These are phyloP conservation scores for Polyplosphaeria fusca DNA, from an alignment of 495 filamentous ascomycete species.

Conservation along the genomic window DNA sequence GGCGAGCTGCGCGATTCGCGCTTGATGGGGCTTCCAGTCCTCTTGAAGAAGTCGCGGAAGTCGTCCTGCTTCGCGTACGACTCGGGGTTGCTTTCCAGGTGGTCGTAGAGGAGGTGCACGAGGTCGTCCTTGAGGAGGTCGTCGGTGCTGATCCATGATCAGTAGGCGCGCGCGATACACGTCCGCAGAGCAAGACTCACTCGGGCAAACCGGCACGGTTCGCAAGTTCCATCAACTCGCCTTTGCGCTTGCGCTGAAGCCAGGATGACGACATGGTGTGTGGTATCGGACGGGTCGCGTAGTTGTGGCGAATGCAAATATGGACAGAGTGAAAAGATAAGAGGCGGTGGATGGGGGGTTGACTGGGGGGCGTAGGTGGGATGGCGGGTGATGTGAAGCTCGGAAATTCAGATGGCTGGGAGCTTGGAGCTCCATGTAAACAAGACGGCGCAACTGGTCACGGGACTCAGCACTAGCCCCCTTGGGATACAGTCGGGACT, in stretches of 20 bases:
- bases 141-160: conserved; percentile 65
- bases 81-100: conserved; percentile 63
- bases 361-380: conserved; percentile 10
- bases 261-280: conserved; percentile 61
- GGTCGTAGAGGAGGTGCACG: conserved; percentile 68
- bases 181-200: conserved; percentile 49
- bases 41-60: conserved; percentile 74
- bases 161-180: conserved; percentile 11
- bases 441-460: conserved; percentile 16
- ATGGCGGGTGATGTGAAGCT: neutral
- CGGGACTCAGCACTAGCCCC: neutral
- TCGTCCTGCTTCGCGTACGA: conserved; percentile 59
- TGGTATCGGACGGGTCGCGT: conserved; percentile 41
- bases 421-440: conserved; percentile 14
- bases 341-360: neutral
- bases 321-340: conserved; percentile 6
- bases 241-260: conserved; percentile 81
- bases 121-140: conserved; percentile 78
- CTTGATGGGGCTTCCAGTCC: conserved; percentile 75
- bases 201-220: conserved; percentile 67
- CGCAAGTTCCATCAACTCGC: conserved; percentile 72
- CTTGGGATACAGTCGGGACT: no score
- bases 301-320: conserved; percentile 46
- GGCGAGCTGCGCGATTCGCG: conserved; percentile 50
- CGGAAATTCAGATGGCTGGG: neutral